Evolutionary conservation across 2,329 filamentous ascomycete genomes (phyloP), one percentile per base, ranked within the genome.

Genomic region (Neofusicoccum ribis): DNA sequence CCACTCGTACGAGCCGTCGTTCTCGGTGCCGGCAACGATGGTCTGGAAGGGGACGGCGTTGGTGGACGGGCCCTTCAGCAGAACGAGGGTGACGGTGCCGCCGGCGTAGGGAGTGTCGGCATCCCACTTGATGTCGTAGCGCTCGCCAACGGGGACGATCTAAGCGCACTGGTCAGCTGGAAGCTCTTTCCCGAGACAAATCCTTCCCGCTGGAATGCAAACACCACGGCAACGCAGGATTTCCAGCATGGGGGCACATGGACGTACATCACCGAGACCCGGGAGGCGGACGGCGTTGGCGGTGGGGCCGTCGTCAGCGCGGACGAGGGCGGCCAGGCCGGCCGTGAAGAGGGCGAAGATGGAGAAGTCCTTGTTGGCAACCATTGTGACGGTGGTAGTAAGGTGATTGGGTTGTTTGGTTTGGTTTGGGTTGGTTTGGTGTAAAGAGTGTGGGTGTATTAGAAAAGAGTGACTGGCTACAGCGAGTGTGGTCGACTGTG

Each of bases 101-200:
- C 58, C 59, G 3, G 64, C 31, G 63, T 65, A 65, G 63, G 73
- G 64, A 63, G 81, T 81, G 69, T 78, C 81, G 56, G 82, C 78
- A 67, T 79, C 68, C 87, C 87, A 89, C 68, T 80, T 85, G 81
- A 89, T 86, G 71, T 78, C 81, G 82, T 80, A 89, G 65, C 79
- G 71, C 74, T 81, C 72, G 75, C 85, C 85, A 67, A 77, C 85
- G n/a, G 83, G 82, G 63, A 89, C 85, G 63, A 82, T 73, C 73
- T 78, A 68, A 17, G 59, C 23, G 50, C 47, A 27, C 14, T 46
- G 39, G 64, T 65, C 39, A 65, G 64, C 37, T 49, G 47, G 56
- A 23, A 54, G 51, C 20, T 50, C 51, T 34, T 27, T 41, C 51
- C 5, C 51, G 4, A 14, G 39, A 27, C 15, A 7, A 9, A 36